Base-by-base conservation (phyloP, 2,329 filamentous ascomycete species). In the Cladobotryum protrusum region DNA sequence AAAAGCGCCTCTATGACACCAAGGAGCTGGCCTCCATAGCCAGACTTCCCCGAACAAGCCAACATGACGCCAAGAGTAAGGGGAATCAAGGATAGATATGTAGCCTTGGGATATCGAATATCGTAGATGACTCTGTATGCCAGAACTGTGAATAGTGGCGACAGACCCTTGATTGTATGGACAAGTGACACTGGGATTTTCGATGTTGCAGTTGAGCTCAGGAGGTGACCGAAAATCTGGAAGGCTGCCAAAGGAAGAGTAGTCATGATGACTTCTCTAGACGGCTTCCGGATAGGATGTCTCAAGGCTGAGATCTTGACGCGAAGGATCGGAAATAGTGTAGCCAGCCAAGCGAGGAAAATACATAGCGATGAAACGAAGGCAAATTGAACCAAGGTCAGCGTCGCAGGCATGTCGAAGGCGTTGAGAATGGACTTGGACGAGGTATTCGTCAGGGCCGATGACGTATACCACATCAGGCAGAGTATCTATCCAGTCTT, bases 101-200 rank as follows among this genome's bases (percentile, higher is more conserved):
- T 97, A 6, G 90, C 83, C 33, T 77, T 76, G 1, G 90, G 89
- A 67, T 99, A 97, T 57, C 81, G 83, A 54, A 97, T 95, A 60
- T 89, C 79, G 71, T 92, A 95, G 63, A 96, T 77, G 57, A 95
- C 70, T 48, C 93, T 85, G 66, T 99, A 99, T 47, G 93, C 93
- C 49, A 95, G 69, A 39, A 99, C 93, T 0, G 93, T 99, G 67
- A 99, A 95, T 7, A 99, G 76, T 4, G 93, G 93, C 3, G 92
- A 97, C 20, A 99, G 81, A 7, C 93, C 93, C 72, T 99, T 99
- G 71, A 99, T 97, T 1, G 93, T 99, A 69, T 99, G 93, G 3
- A 99, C 93, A 34, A 99, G 79, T 6, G 93, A 97, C 1, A 99
- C 93, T 1, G 93, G 92, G 48, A 99, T 97, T 65, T 90, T 88